Percentiles rank a stretch among this genome's conserved stretches.
Evolutionary conservation across 805 yeast species (phyloP).

Genomic region (Naumovozyma baii): DNA sequence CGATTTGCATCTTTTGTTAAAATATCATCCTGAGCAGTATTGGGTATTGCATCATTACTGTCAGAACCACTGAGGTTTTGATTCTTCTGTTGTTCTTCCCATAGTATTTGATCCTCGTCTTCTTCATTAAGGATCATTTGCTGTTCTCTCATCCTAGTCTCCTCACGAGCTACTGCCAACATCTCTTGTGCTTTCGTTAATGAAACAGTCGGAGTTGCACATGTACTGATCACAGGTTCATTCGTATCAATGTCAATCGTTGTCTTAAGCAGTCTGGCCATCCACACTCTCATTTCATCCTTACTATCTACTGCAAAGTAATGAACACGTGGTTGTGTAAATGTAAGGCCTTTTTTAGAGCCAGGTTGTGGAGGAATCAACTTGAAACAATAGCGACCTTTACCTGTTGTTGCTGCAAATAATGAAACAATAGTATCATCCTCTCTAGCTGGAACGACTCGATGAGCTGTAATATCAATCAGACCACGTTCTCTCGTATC

Average conservation of each 20-base stretch:
- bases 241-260: conserved; percentile 92
- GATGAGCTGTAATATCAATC: conserved; percentile 91
- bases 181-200: conserved; percentile 79
- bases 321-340: conserved; percentile 92
- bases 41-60: not conserved
- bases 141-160: conserved; percentile 47
- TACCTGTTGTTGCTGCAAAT: conserved; percentile 87
- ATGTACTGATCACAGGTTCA: conserved; percentile 84
- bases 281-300: conserved; percentile 92
- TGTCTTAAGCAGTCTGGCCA: conserved; percentile 88
- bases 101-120: conserved; percentile 23
- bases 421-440: conserved; percentile 80
- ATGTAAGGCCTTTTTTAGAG: conserved; percentile 84
- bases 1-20: conserved; percentile 8
- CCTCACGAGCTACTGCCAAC: conserved; percentile 73
- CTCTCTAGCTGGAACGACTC: conserved; percentile 72
- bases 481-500: conserved; percentile 85
- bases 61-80: conserved; percentile 5
- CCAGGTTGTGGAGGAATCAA: conserved; percentile 97
- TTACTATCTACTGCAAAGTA: conserved; percentile 88
- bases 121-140: conserved; percentile 22
- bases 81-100: conserved; percentile 25
- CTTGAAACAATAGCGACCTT: conserved; percentile 89
- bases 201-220: conserved; percentile 91
- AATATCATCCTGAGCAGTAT: not conserved